Evolutionary conservation across 139 green algal genomes (phyloP).

Genomic region (Microglena sp.): DNA sequence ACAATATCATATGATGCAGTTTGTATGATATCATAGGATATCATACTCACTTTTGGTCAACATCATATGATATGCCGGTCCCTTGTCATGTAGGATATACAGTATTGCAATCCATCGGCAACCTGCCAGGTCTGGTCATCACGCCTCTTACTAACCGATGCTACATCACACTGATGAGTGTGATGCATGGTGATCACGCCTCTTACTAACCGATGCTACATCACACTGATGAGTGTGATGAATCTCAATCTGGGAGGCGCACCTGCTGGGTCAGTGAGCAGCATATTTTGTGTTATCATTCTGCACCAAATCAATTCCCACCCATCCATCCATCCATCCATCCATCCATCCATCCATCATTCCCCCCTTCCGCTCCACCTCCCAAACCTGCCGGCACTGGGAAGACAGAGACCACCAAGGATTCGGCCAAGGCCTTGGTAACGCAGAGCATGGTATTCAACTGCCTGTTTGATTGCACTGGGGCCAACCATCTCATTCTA

Average conservation of each 20-base stretch:
- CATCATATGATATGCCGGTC: no score
- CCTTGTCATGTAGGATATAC: no score
- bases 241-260: constrained; percentile 53
- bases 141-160: constrained; percentile 82
- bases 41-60: no score
- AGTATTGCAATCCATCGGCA: no score
- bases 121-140: constrained; percentile 59
- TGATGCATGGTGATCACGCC: constrained; percentile 64
- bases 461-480: constrained; percentile 15
- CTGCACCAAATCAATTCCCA: no score
- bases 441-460: constrained; percentile 64
- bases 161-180: constrained; percentile 78
- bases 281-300: background rate
- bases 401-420: constrained; percentile 85
- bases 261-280: constrained; percentile 34
- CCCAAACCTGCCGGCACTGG: constrained; percentile 54
- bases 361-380: no score
- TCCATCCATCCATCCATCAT: no score
- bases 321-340: no score
- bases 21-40: no score
- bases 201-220: constrained; percentile 51
- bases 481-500: no score
- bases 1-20: no score
- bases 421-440: constrained; percentile 61
- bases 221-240: constrained; percentile 53